Evolutionary conservation across 163 green algal genomes (phyloP), one percentile per base, ranked within the genome.

Genomic region (Chloroidium sp.): DNA sequence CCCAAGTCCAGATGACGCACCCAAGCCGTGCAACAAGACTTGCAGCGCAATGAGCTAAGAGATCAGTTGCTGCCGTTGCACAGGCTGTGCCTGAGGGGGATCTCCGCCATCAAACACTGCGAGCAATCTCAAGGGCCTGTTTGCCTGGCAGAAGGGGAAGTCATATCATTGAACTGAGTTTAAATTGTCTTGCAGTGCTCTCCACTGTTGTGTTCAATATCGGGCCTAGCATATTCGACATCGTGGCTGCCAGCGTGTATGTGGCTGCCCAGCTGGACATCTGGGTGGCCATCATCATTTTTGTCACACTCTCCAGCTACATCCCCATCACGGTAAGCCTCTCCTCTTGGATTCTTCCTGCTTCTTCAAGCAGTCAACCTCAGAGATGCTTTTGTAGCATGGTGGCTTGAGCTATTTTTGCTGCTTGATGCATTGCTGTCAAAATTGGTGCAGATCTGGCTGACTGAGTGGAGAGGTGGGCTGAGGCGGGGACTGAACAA

Each of bases 181-280:
- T 36, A 36, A 36, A 36, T 36, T 36, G 36, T 36, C 36, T 36
- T 36, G 36, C 69, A 36, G 36, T 83, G 62, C 74, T 83, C 0
- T 90, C 84, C 57, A 97, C 90, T 59, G 88, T 97, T 59, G 69
- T 97, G 4, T 96, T 96, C 86, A 85, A 80, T 60, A 91, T 96
- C 62, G 82, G 87, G 4, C 92, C 92, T 2, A 80, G 88, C 81
- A 85, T 92, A 3, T 87, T 95, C 75, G 92, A 97, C 76, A 92
- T 97, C 13, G 78, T 88, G 57, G 87, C 92, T 14, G 91, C 93
- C n/a, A 91, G 87, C 84, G 82, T 76, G 62, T 96, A 93, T 88
- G 85, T 97, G 4, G 90, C 92, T 0, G 67, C 88, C 1, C 72
- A 68, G 6, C 82, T 96, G 85, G 81, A 96, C 82, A 85, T 90